These are phyloP conservation scores for Intubia oerlemansii DNA, from an alignment of 2,329 filamentous ascomycete genomes.

Conservation along the genomic window DNA sequence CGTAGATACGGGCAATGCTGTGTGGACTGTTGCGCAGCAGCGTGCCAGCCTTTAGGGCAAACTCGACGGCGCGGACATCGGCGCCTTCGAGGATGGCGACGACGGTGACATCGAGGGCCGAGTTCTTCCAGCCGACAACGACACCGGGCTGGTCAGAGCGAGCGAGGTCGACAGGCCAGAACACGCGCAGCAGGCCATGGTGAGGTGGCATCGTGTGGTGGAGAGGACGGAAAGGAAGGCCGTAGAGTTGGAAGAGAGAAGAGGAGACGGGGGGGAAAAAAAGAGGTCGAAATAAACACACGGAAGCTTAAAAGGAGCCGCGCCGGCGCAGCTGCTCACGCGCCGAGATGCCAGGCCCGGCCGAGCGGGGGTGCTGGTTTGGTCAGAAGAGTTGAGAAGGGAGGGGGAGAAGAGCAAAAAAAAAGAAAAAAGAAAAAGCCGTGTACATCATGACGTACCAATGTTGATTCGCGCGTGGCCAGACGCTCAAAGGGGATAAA, in stretches of 20 bases:
- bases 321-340: constrained; percentile 84
- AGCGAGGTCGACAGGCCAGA: constrained; percentile 82
- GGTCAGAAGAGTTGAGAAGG: background rate
- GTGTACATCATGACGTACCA: constrained; percentile 39
- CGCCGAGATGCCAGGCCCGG: constrained; percentile 68
- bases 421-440: background rate
- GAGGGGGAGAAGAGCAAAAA: background rate
- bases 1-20: constrained; percentile 58
- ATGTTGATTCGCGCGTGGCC: constrained; percentile 54
- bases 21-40: constrained; percentile 69
- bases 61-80: constrained; percentile 69
- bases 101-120: constrained; percentile 73
- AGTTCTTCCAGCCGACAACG: constrained; percentile 91
- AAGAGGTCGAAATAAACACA: constrained; percentile 5
- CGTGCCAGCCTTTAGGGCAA: constrained; percentile 63
- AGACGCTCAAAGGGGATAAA: constrained; percentile 69
- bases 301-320: constrained; percentile 58
- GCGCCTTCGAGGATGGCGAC: constrained; percentile 78
- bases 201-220: too few species aligned
- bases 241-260: too few species aligned
- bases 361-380: constrained; percentile 56
- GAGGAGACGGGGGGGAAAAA: too few species aligned
- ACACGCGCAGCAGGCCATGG: constrained; percentile 90
- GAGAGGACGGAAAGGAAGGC: constrained; percentile 7
- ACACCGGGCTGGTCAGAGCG: constrained; percentile 56